A percentile compares a stretch with the other conserved stretches of the same genome.
Evolutionary conservation across 805 yeast genomes (phyloP).

Genomic region (Myxozyma sirexii): DNA sequence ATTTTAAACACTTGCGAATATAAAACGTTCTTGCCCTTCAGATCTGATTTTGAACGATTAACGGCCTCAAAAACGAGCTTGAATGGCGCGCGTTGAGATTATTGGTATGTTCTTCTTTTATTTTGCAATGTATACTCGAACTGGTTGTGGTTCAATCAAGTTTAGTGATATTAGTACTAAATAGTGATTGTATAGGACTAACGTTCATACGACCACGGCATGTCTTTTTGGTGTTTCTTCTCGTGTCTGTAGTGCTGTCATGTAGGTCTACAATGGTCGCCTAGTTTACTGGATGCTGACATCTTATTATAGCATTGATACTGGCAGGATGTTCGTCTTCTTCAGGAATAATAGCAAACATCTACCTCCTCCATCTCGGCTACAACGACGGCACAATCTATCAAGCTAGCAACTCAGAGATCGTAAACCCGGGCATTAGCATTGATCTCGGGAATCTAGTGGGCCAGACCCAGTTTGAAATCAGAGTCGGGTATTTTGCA

Average conservation of each 20-base stretch:
- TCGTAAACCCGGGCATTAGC: constrained; percentile 19
- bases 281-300: neutral
- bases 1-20: neutral
- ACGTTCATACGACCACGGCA: constrained; percentile 30
- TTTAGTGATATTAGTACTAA: no score
- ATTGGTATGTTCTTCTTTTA: neutral
- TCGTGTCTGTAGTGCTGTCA: constrained; percentile 13
- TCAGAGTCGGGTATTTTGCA: constrained; percentile 31
- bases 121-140: neutral
- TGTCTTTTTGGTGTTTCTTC: constrained; percentile 21
- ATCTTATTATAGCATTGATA: constrained; percentile 18
- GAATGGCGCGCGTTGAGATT: neutral
- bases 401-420: constrained; percentile 7
- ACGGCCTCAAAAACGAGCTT: neutral
- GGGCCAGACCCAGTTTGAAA: constrained; percentile 19
- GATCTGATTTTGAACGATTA: no score
- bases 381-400: constrained; percentile 30
- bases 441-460: constrained; percentile 17
- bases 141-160: no score
- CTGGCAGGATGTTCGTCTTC: constrained; percentile 32
- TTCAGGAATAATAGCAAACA: constrained; percentile 14
- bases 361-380: constrained; percentile 26
- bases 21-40: no score
- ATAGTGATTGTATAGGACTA: constrained; percentile 9
- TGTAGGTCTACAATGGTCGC: constrained; percentile 3